Conservation (phyloP, 768 basidiomycete genomes). For the Leccinum subgranulosum region DNA sequence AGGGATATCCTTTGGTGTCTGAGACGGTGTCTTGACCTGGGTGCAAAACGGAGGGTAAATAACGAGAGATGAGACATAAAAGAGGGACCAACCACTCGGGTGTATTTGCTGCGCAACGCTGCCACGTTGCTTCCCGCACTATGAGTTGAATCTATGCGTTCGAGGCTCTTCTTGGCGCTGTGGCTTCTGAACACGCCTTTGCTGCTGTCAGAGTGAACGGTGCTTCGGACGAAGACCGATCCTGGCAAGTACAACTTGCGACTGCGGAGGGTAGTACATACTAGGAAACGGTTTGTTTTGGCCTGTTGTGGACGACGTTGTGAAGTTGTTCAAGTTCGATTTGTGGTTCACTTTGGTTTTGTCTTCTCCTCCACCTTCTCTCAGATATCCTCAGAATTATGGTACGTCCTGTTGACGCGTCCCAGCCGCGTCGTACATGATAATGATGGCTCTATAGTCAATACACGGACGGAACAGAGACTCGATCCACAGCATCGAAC, state of each 20-base stretch:
- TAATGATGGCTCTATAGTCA: constrained; percentile 18
- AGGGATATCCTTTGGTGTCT: constrained; percentile 59
- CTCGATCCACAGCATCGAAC: constrained; percentile 69
- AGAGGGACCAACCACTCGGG: constrained; percentile 37
- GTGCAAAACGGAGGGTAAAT: constrained; percentile 2
- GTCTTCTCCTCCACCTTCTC: constrained; percentile 1
- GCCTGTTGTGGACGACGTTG: no score
- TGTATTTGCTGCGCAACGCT: no score
- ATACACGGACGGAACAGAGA: constrained; percentile 60
- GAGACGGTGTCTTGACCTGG: constrained; percentile 52
- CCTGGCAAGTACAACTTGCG: no score
- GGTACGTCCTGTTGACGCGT: constrained; percentile 22
- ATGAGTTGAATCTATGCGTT: no score
- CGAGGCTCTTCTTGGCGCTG: no score
- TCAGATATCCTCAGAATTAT: constrained; percentile 16
- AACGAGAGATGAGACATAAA: neutral
- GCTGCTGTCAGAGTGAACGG: constrained; percentile 16
- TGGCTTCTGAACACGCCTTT: neutral
- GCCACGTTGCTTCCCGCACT: no score
- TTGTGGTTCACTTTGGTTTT: constrained; percentile 4
- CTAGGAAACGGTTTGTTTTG: no score
- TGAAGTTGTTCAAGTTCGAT: neutral
- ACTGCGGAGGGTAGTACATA: no score
- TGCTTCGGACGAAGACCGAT: constrained; percentile 35
- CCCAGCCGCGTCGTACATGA: neutral